Percentiles rank a stretch among this genome's conserved stretches.
phyloP scores from a whole-genome alignment of 2,329 filamentous ascomycete genomes.

The Fusarium lyarnte region DNA sequence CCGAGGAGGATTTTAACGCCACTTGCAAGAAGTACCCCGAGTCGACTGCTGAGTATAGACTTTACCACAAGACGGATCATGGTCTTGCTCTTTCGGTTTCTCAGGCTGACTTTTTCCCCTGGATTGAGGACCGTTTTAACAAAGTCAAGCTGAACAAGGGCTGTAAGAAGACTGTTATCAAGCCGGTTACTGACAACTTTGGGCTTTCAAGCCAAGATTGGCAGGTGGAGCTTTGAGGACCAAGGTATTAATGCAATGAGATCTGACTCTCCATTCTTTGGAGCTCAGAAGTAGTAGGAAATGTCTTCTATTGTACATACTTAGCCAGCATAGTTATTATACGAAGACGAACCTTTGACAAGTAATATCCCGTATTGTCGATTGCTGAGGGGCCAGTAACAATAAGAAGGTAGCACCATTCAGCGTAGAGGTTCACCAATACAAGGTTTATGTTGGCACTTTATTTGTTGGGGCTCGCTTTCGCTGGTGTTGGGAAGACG shows the following conservation, averaged over 20 bases:
- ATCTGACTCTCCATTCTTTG: neutral
- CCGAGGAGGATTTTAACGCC: constrained; percentile 1
- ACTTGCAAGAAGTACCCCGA: constrained; percentile 6
- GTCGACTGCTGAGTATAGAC: neutral
- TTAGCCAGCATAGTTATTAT: no score
- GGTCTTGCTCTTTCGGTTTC: neutral
- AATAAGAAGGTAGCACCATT: no score
- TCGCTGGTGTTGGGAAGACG: neutral
- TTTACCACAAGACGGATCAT: constrained; percentile 2
- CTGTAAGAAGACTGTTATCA: neutral
- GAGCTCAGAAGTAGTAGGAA: no score
- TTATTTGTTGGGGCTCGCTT: neutral
- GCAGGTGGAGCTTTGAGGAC: neutral
- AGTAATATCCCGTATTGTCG: no score
- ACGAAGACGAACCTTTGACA: no score
- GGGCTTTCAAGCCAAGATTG: neutral
- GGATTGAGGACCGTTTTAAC: constrained; percentile 3
- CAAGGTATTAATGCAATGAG: neutral
- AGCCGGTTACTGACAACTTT: neutral
- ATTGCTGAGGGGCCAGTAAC: no score
- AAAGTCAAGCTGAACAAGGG: constrained; percentile 1
- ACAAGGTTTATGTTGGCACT: neutral
- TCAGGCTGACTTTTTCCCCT: neutral
- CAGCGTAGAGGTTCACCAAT: neutral
- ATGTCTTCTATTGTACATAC: neutral